These are phyloP conservation scores for Ensete glaucum DNA, from an alignment of 176 grass and related monocot genomes.

Conservation along the genomic window DNA sequence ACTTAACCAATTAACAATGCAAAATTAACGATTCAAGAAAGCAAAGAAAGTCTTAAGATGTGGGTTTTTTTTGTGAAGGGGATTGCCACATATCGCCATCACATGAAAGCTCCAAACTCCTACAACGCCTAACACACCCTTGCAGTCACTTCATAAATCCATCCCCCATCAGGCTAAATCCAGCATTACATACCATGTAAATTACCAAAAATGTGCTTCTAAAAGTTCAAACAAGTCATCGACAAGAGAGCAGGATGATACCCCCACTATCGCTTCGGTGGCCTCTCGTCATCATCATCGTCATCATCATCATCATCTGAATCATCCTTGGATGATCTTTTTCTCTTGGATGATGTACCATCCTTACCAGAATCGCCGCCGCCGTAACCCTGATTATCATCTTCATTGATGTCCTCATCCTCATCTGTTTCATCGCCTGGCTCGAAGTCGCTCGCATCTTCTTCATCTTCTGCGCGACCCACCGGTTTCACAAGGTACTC, in stretches of 20 bases:
- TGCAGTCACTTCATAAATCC: background rate
- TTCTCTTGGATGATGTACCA: constrained; percentile 17
- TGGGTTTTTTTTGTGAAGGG: background rate
- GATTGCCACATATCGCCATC: background rate
- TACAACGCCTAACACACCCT: background rate
- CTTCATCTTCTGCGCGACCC: constrained; percentile 27
- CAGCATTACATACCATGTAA: background rate
- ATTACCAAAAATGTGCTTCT: background rate
- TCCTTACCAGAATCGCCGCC: background rate
- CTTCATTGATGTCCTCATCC: constrained; percentile 6
- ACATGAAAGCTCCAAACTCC: background rate
- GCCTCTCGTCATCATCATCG: constrained; percentile 1
- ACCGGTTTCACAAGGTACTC: constrained; percentile 44
- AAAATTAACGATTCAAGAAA: background rate
- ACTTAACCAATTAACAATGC: no score
- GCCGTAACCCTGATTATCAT: constrained; percentile 1
- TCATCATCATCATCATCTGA: constrained; percentile 3
- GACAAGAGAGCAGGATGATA: background rate
- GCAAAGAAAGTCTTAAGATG: background rate
- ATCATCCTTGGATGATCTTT: constrained; percentile 9
- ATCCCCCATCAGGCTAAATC: background rate
- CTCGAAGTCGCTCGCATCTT: constrained; percentile 37
- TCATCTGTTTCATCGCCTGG: background rate
- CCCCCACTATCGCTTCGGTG: constrained; percentile 6
- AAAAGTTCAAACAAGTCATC: background rate